A percentile compares a stretch with the other conserved stretches of the same genome.
These are phyloP conservation scores for Nannizziopsis arthrosporioides DNA, from an alignment of 2,329 filamentous ascomycete genomes.

Conservation along the genomic window DNA sequence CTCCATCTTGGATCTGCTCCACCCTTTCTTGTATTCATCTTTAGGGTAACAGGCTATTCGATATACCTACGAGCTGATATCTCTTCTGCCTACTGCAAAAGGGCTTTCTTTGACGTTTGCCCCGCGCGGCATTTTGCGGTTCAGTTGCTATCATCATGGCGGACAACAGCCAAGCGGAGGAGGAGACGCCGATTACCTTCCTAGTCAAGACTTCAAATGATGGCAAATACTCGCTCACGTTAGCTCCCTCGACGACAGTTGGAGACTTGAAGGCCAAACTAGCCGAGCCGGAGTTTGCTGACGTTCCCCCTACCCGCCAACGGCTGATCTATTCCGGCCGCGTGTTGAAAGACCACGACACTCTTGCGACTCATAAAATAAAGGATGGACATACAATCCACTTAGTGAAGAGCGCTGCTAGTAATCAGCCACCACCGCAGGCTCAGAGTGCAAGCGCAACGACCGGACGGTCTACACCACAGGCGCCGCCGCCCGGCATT, in stretches of 20 bases:
- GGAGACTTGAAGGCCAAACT: conserved; percentile 84
- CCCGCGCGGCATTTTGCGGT: neutral
- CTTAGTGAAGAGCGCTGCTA: conserved; percentile 89
- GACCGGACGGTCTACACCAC: conserved; percentile 7
- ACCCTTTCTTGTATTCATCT: neutral
- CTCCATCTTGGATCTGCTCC: neutral
- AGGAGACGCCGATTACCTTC: conserved; percentile 77
- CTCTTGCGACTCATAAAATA: conserved; percentile 78
- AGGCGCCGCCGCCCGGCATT: conserved; percentile 27
- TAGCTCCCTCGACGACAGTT: conserved; percentile 64
- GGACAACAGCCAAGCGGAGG: conserved; percentile 34
- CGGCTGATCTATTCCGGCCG: conserved; percentile 95
- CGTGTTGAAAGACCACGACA: conserved; percentile 90
- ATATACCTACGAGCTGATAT: neutral
- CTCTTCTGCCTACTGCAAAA: neutral
- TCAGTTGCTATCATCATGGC: conserved; percentile 25
- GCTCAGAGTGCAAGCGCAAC: conserved; percentile 4
- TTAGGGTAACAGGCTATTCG: no score
- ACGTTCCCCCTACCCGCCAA: conserved; percentile 77
- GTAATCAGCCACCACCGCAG: conserved; percentile 53
- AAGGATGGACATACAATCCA: conserved; percentile 93
- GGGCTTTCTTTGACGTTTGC: neutral
- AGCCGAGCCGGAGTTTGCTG: conserved; percentile 65
- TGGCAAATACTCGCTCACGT: conserved; percentile 69
- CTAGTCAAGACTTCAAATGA: conserved; percentile 96